phyloP scores from a whole-genome alignment of 1,139 yeast species.

The Schwanniomyces etchellsii region DNA sequence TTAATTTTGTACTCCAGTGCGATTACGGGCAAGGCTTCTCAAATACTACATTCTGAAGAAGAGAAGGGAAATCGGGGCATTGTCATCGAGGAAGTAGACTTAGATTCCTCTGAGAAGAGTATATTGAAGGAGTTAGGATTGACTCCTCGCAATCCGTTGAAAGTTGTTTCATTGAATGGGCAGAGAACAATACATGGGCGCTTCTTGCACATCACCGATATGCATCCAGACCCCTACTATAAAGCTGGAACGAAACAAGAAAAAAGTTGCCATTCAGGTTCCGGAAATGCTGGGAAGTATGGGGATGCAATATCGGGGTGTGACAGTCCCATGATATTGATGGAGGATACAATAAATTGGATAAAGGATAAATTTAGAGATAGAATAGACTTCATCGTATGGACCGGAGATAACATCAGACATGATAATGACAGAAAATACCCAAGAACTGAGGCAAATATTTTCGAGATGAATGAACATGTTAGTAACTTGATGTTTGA shows the following conservation, averaged over 20 bases:
- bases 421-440: constrained; percentile 73
- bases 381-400: constrained; percentile 75
- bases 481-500: constrained; percentile 51
- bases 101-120: background rate
- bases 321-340: constrained; percentile 57
- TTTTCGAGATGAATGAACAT: constrained; percentile 61
- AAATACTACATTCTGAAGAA: too few species aligned
- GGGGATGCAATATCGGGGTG: constrained; percentile 78
- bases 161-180: constrained; percentile 16
- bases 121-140: constrained; percentile 17
- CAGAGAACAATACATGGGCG: constrained; percentile 51
- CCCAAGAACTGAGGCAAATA: constrained; percentile 69
- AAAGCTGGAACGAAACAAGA: constrained; percentile 45
- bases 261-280: constrained; percentile 54
- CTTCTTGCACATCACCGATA: constrained; percentile 77
- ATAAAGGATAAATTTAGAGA: constrained; percentile 56
- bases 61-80: too few species aligned
- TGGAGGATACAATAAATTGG: constrained; percentile 66
- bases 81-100: background rate
- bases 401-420: constrained; percentile 89
- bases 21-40: too few species aligned
- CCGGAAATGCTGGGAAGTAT: constrained; percentile 53
- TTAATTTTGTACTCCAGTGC: too few species aligned
- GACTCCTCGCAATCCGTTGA: constrained; percentile 27
- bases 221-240: constrained; percentile 80